Percentiles rank a stretch among this genome's conserved stretches.
These are phyloP conservation scores for Cymbopogon citratus DNA, from an alignment of 176 grass and related monocot species.

Conservation along the genomic window DNA sequence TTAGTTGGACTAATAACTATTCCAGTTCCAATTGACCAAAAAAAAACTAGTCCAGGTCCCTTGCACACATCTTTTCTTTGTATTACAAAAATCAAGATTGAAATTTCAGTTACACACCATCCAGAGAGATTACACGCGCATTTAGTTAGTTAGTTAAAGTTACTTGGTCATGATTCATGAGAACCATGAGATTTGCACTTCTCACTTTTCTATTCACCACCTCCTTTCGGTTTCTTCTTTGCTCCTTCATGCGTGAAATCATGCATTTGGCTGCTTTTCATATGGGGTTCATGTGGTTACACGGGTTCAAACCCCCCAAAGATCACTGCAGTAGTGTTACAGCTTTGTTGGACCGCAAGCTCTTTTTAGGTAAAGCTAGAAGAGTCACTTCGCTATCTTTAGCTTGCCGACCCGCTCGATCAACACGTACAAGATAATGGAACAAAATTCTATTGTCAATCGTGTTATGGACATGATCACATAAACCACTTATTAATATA, in stretches of 20 bases:
- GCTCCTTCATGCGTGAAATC: background rate
- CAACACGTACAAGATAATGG: background rate
- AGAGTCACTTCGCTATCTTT: conserved; percentile 18
- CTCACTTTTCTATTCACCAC: background rate
- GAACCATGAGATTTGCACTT: conserved; percentile 17
- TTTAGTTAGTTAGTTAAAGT: background rate
- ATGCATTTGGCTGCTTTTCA: background rate
- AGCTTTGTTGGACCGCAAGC: conserved; percentile 17
- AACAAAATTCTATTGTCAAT: background rate
- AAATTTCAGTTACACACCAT: background rate
- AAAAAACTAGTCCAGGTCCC: no score
- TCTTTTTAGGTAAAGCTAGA: conserved; percentile 31
- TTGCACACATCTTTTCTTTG: no score
- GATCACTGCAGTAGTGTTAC: background rate
- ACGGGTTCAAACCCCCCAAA: conserved; percentile 11
- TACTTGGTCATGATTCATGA: background rate
- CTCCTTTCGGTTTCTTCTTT: background rate
- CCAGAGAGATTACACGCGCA: background rate
- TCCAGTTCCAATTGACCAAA: no score
- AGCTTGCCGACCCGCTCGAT: background rate
- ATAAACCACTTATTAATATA: background rate
- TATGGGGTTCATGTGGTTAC: conserved; percentile 2
- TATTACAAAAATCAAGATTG: no score
- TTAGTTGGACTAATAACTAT: no score
- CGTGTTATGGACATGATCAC: background rate